A percentile compares a stretch with the other conserved stretches of the same genome.
Conservation (phyloP, 2,329 filamentous ascomycete genomes). For the Gremmenia infestans region DNA sequence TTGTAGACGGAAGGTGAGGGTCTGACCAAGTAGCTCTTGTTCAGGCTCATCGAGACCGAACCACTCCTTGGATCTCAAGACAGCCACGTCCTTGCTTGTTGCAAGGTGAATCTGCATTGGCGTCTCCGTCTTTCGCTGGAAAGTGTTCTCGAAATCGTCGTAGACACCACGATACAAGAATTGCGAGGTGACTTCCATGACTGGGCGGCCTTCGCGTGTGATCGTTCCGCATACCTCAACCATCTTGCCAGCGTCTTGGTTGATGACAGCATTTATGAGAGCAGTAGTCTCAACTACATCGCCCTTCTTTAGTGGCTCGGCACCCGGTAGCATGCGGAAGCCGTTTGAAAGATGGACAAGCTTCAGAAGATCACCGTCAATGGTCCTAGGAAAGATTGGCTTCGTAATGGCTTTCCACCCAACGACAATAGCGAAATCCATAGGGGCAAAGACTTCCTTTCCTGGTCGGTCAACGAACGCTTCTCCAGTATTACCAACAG, state of each 20-base stretch:
- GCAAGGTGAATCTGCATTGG: conserved; percentile 88
- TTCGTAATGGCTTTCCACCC: conserved; percentile 99
- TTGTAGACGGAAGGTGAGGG: conserved; percentile 90
- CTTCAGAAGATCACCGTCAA: conserved; percentile 93
- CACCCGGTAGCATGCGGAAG: conserved; percentile 97
- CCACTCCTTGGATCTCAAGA: conserved; percentile 96
- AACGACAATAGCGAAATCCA: conserved; percentile 98
- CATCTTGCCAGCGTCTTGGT: conserved; percentile 98
- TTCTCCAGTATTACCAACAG: conserved; percentile 95
- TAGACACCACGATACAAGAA: conserved; percentile 95
- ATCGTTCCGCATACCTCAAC: conserved; percentile 99
- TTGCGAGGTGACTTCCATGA: conserved; percentile 98
- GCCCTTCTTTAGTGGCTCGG: conserved; percentile 90
- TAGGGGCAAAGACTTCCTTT: conserved; percentile 90
- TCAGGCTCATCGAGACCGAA: conserved; percentile 83
- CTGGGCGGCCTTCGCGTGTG: conserved; percentile 70
- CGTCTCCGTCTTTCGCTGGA: conserved; percentile 94
- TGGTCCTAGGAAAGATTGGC: conserved; percentile 94
- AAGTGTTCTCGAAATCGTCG: conserved; percentile 94
- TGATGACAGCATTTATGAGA: conserved; percentile 95
- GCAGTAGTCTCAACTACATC: conserved; percentile 90
- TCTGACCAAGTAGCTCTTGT: conserved; percentile 85
- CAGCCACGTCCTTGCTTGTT: conserved; percentile 85
- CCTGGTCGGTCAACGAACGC: conserved; percentile 94
- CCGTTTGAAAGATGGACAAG: conserved; percentile 95